Conservation (phyloP, 73 alveolate species). For the Effrenium voratum region DNA sequence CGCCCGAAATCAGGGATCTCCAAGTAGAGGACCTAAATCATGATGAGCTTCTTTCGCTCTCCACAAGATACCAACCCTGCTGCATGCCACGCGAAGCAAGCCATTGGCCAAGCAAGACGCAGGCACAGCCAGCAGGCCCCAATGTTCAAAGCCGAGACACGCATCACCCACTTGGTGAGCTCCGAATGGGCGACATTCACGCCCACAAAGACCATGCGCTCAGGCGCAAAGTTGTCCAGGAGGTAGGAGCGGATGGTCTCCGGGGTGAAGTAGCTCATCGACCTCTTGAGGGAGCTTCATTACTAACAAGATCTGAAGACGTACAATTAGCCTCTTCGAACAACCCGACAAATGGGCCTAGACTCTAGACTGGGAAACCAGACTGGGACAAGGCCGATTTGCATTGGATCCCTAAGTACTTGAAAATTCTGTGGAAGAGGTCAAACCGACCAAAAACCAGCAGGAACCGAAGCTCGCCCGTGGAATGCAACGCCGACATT, state of each 20-base stretch:
- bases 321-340: too few relatives aligned
- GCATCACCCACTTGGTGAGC: conserved; percentile 93
- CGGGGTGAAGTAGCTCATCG: conserved; percentile 78
- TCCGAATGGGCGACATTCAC: conserved; percentile 73
- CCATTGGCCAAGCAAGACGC: background rate
- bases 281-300: background rate
- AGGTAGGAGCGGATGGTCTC: conserved; percentile 76
- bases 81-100: too few relatives aligned
- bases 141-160: conserved; percentile 1
- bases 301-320: too few relatives aligned
- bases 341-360: background rate
- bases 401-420: too few relatives aligned
- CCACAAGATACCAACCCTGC: background rate
- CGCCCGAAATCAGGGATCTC: too few relatives aligned
- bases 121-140: background rate
- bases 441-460: too few relatives aligned
- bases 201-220: conserved; percentile 92
- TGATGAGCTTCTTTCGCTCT: too few relatives aligned
- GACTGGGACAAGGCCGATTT: too few relatives aligned
- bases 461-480: too few relatives aligned
- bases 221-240: conserved; percentile 84
- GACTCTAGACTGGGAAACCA: background rate
- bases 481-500: too few relatives aligned
- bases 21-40: too few relatives aligned
- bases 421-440: too few relatives aligned